These are phyloP conservation scores for Chenopodium suecicum DNA, from an alignment of 148 eudicot species.

Conservation along the genomic window DNA sequence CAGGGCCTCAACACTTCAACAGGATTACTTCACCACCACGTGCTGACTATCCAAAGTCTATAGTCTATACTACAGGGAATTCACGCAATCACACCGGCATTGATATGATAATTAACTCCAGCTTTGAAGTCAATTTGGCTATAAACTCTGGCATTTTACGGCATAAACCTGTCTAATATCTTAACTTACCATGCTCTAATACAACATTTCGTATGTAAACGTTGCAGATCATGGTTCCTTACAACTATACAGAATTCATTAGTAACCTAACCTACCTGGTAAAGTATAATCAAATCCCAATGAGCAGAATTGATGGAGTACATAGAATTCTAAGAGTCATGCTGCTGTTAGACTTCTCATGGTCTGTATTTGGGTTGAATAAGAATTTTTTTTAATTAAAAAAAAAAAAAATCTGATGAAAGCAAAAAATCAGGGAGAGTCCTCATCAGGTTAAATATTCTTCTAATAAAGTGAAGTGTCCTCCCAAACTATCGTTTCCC, in stretches of 20 bases:
- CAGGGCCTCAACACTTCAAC: constrained; percentile 64
- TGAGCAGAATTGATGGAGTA: constrained; percentile 65
- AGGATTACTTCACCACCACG: constrained; percentile 63
- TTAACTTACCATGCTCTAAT: not conserved
- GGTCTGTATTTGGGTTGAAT: too few relatives aligned
- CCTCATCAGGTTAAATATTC: too few relatives aligned
- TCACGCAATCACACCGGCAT: constrained; percentile 51
- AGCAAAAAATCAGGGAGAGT: too few relatives aligned
- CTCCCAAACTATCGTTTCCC: too few relatives aligned
- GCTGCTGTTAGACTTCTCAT: too few relatives aligned
- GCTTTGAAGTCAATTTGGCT: not conserved
- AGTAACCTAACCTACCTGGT: constrained; percentile 41
- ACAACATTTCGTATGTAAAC: not conserved
- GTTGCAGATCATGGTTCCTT: constrained; percentile 64
- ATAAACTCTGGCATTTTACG: not conserved
- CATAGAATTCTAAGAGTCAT: constrained; percentile 53
- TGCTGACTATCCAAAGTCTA: constrained; percentile 67
- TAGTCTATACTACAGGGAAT: constrained; percentile 61
- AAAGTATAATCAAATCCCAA: constrained; percentile 45
- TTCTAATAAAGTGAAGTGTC: too few relatives aligned
- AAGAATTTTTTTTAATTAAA: too few relatives aligned
- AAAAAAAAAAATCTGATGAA: too few relatives aligned
- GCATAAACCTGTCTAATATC: not conserved
- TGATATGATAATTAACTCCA: constrained; percentile 40
- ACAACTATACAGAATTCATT: constrained; percentile 48